A percentile compares a stretch with the other conserved stretches of the same genome.
Conservation (phyloP, 2,329 filamentous ascomycete species). For the Graphiopsis chlorocephala region DNA sequence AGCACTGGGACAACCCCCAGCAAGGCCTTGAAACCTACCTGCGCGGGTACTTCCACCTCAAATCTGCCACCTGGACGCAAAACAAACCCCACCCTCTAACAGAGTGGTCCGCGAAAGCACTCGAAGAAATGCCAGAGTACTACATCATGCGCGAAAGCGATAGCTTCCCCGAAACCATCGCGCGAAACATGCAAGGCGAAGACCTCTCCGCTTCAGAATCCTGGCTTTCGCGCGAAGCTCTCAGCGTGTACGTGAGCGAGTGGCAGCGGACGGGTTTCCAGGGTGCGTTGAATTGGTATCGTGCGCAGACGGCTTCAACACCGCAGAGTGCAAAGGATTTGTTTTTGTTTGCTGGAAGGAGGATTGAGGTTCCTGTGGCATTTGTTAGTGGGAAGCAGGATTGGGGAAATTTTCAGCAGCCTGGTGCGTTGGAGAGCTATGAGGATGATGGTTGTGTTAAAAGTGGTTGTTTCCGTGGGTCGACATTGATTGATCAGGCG, state of each 20-base stretch:
- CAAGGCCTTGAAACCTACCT: conserved; percentile 60
- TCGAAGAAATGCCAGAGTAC: conserved; percentile 63
- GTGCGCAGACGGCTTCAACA: conserved; percentile 52
- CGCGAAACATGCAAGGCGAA: conserved; percentile 54
- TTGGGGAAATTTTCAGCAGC: conserved; percentile 68
- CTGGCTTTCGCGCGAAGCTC: conserved; percentile 60
- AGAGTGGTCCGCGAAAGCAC: conserved; percentile 55
- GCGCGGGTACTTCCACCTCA: conserved; percentile 66
- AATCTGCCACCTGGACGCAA: conserved; percentile 58
- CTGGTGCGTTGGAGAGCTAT: conserved; percentile 60
- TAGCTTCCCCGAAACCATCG: conserved; percentile 60
- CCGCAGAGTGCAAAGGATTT: conserved; percentile 50
- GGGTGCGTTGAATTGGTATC: conserved; percentile 66
- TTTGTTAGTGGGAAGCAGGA: conserved; percentile 63
- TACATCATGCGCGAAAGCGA: conserved; percentile 60
- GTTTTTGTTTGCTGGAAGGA: conserved; percentile 58
- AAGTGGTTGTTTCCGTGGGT: conserved; percentile 52
- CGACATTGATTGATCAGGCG: conserved; percentile 55
- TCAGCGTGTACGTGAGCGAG: conserved; percentile 60
- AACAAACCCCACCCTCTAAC: conserved; percentile 54
- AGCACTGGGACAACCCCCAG: conserved; percentile 47
- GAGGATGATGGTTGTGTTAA: conserved; percentile 36
- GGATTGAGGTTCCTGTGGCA: conserved; percentile 58
- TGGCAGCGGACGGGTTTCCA: conserved; percentile 63
- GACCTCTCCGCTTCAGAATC: conserved; percentile 43